Evolutionary conservation across 2,329 filamentous ascomycete species (phyloP), one percentile per base, ranked within the genome.

Genomic region (Colletotrichum godetiae): DNA sequence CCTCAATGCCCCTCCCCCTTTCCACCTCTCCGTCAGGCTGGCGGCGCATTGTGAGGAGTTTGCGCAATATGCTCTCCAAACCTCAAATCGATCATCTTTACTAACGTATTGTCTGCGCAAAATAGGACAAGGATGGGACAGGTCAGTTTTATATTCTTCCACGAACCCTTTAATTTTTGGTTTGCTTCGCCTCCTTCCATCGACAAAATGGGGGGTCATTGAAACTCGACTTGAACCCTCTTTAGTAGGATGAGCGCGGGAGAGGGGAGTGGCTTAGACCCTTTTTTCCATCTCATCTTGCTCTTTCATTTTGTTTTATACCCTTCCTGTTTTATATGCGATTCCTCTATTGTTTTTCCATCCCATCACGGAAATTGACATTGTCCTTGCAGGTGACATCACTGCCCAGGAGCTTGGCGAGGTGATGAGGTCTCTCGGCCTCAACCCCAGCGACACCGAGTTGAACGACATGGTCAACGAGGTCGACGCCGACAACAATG

Each of bases 391-490:
- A 97, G 94, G 94, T 84, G 93, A 96, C 88, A 97, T 97, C 86
- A 97, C 94, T 79, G 96, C 94, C 82, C 96, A 96, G 88, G 94
- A 97, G 86, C 87, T 97, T 79, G 94, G 94, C 78, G 96, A 94
- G 67, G 94, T 97, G 80, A 96, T 97, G 94, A 92, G 94, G 85
- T 97, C 94, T 69, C 90, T 97, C 73, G 94, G 94, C 80, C 94
- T 97, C 86, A 96, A 97, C 86, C 94, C 94, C 72, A 95, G 93
- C 78, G 94, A 97, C 87, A 95, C 94, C 73, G 94, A 97, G 86
- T 88, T 97, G 77, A 94, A 96, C 86, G 94, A 97, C 82, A 96
- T 97, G 94, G 96, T 97, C 87, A 96, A 97, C 86, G 94, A 97
- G 87, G 94, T 96, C 76, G 94, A 97, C 80, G 94, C 94, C 79